Base-by-base conservation (phyloP, 2,329 filamentous ascomycete species). In the Sporothrix protearum region DNA sequence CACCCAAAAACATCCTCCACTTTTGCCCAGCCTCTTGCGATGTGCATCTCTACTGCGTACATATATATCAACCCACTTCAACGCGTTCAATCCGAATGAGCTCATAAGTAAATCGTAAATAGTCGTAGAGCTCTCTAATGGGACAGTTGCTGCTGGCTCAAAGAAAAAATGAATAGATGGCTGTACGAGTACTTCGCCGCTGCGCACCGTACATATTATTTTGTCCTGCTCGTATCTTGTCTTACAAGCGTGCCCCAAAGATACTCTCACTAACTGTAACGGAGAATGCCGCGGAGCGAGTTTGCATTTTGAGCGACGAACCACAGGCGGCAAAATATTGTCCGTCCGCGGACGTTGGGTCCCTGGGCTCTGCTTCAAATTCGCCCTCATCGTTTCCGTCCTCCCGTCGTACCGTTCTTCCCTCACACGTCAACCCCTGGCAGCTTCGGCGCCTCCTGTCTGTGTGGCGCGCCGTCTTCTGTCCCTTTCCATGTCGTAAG, bases 391-490 rank as follows among this genome's bases (percentile, higher is more conserved):
- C 6, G 14, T n/a, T n/a, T n/a, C n/a, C n/a, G n/a, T 53, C 49
- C 49, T 22, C 25, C n/a, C n/a, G 25, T 45, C 22, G 22, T 66
- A 49, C 63, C 45, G 63, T 49, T 49, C 39, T 66, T 49, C 45
- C 63, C 42, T 49, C 45, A 66, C 14, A 22, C 64, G 16, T 14
- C 64, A 36, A 36, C 49, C 66, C 64, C 49, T 68, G 49, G 45
- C 28, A 33, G 19, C 33, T 28, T 47, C 36, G n/a, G 30, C 36
- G 39, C 68, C 68, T 59, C 68, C 68, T 69, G 68, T 69, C 53
- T 69, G 68, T 69, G 68, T 69, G 53, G 68, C 53, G 16, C 49
- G n/a, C 51, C 47, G 36, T 69, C 9, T 69, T 36, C 25, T 51
- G 45, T 53, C 25, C 33, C 59, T 64, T 28, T 28, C 51, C 51